Percentiles rank a stretch among this genome's conserved stretches.
phyloP scores from a whole-genome alignment of 306 rosid species.

The Delonix regia region DNA sequence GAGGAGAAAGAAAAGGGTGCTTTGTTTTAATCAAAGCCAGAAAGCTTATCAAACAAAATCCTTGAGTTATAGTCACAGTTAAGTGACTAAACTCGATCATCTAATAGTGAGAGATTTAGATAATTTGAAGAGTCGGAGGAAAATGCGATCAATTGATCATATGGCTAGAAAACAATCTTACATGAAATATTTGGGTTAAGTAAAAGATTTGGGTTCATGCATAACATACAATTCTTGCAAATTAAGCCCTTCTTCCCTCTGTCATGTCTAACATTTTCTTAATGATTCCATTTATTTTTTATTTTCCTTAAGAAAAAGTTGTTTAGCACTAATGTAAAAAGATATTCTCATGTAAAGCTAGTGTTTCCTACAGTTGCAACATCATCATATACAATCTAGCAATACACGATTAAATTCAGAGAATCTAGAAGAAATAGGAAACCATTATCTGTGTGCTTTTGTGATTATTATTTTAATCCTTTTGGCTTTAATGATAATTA shows the following conservation, averaged over 20 bases:
- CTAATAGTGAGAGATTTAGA: neutral
- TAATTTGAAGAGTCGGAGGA: neutral
- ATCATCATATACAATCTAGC: slow-evolving; percentile 49
- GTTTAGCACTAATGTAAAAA: slow-evolving; percentile 34
- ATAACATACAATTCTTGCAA: neutral
- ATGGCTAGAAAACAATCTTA: neutral
- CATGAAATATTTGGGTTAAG: neutral
- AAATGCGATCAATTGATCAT: neutral
- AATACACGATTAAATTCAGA: slow-evolving; percentile 43
- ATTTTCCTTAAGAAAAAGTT: slow-evolving; percentile 1
- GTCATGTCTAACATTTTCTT: slow-evolving; percentile 21
- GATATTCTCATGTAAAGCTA: slow-evolving; percentile 32
- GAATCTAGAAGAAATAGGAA: slow-evolving; percentile 53
- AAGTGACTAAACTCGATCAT: too few relatives aligned
- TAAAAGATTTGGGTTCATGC: neutral
- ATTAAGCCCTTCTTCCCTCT: neutral
- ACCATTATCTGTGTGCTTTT: slow-evolving; percentile 39
- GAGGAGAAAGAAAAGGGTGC: too few relatives aligned
- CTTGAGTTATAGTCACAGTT: too few relatives aligned
- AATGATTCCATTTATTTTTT: slow-evolving; percentile 4
- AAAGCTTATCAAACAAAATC: too few relatives aligned
- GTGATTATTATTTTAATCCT: slow-evolving; percentile 26
- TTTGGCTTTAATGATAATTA: slow-evolving; percentile 45
- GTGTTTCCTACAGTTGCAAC: slow-evolving; percentile 47
- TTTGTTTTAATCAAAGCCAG: too few relatives aligned